Evolutionary conservation across 495 filamentous ascomycete genomes (phyloP).

Genomic region (Chaetomidium leptoderma): DNA sequence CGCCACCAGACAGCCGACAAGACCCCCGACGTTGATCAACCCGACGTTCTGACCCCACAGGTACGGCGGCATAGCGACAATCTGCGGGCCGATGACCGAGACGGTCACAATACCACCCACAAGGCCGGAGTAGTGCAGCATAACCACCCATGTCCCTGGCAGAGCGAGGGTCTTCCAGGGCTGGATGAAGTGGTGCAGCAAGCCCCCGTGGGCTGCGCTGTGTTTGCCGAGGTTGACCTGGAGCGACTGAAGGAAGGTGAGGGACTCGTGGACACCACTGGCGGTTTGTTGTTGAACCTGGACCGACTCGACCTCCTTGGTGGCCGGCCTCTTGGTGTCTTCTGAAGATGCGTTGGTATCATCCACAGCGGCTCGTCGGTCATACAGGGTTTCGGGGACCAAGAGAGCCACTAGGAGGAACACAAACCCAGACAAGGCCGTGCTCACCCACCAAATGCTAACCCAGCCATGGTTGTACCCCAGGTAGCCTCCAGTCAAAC

Average conservation of each 20-base stretch:
- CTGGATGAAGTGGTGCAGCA: background rate
- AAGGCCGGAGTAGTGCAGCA: slow-evolving; percentile 7
- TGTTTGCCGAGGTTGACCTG: background rate
- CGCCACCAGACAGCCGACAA: background rate
- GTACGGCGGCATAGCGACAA: slow-evolving; percentile 1
- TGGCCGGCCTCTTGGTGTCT: background rate
- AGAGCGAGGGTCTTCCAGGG: slow-evolving; percentile 1
- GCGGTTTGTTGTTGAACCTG: background rate
- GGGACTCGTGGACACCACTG: background rate
- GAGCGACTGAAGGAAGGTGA: background rate
- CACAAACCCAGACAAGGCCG: background rate
- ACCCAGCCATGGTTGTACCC: slow-evolving; percentile 1
- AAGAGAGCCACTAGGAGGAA: slow-evolving; percentile 1
- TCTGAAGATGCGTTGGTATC: background rate
- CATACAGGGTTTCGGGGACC: slow-evolving; percentile 4
- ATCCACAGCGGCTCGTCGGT: background rate
- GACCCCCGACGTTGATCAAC: slow-evolving; percentile 4
- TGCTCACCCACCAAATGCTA: slow-evolving; percentile 7
- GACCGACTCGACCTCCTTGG: background rate
- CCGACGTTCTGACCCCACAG: slow-evolving; percentile 3
- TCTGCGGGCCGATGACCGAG: slow-evolving; percentile 5
- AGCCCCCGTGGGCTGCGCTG: background rate
- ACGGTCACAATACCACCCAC: slow-evolving; percentile 7
- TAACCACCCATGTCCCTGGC: slow-evolving; percentile 3
- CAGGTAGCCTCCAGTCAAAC: background rate